Base-by-base conservation (phyloP, 805 yeast species). In the Kazachstania taianensis region DNA sequence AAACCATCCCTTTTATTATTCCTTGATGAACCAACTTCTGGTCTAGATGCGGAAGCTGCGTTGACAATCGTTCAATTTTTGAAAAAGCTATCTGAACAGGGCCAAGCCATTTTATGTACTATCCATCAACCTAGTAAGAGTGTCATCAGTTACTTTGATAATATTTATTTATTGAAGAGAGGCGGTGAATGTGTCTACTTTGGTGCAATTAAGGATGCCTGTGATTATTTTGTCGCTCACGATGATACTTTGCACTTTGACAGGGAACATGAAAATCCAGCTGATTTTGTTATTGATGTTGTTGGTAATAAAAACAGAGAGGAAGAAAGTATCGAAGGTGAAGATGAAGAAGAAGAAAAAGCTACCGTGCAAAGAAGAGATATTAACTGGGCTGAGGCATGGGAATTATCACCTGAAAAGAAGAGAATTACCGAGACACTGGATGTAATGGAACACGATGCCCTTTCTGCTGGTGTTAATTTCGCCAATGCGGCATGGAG, bases 121-220 rank as follows among this genome's bases (percentile, higher is more conserved):
- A 76, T 75, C 47, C 81, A 76, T 53, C 82, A 75, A 57, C 81
- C 81, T 32, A 71, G 78, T 28, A 79, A 79, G 28, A 62, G 70
- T 36, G 63, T 76, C 45, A 66, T 75, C 49, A 69, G 72, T 44
- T 72, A 72, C 45, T 75, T 75, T 42, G 82, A 75, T 48, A 67
- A 78, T 15, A 61, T 76, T 38, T 62, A 74, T 45, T 67, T 79
- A 44, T 61, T 81, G 50, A 75, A 74, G 43, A 70, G 69, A 43
- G 89, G 87, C 48, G 89, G 89, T 41, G 63, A 69, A 52, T 79
- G 86, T 30, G 80, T 38, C 20, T 80, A 79, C 54, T 80, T 78
- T 54, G 89, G 89, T 45, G 82, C 78, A 42, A 74, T 78, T 46
- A 81, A 84, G 33, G 60, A 67, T 33, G 70, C 73, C 52, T 72